Evolutionary conservation across 1,139 yeast species (phyloP).

Genomic region (Yamadazyma taylorii): DNA sequence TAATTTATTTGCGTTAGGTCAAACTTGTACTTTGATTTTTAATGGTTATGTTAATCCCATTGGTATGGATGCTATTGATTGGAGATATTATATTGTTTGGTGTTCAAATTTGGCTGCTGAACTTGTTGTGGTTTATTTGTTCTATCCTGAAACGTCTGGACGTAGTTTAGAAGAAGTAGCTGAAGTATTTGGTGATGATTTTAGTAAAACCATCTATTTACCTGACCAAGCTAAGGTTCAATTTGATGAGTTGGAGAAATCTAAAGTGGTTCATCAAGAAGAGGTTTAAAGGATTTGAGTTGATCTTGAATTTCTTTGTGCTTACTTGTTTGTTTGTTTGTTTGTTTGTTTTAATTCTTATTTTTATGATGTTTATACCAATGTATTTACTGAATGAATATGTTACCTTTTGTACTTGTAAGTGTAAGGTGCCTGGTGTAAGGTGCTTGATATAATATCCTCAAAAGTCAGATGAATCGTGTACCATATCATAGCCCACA

Average conservation of each 20-base stretch:
- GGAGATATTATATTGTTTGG: slow-evolving; percentile 65
- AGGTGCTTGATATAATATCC: too few relatives aligned
- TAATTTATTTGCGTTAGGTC: slow-evolving; percentile 46
- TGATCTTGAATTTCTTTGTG: not conserved
- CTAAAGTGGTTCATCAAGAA: not conserved
- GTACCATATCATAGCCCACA: too few relatives aligned
- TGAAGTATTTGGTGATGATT: slow-evolving; percentile 44
- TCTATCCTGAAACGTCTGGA: slow-evolving; percentile 64
- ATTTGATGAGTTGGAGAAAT: not conserved
- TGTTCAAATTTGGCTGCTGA: slow-evolving; percentile 49
- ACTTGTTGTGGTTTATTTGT: slow-evolving; percentile 54
- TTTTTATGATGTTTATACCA: too few relatives aligned
- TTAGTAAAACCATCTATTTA: slow-evolving; percentile 2
- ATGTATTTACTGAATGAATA: too few relatives aligned
- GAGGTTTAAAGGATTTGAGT: not conserved
- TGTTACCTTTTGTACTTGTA: too few relatives aligned
- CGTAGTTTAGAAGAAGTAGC: slow-evolving; percentile 63
- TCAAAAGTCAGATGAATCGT: too few relatives aligned
- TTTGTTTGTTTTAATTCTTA: too few relatives aligned
- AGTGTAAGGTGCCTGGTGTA: too few relatives aligned
- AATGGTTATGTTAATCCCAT: slow-evolving; percentile 55
- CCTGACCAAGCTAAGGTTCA: slow-evolving; percentile 51
- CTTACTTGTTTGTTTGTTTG: not conserved
- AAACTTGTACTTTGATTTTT: slow-evolving; percentile 23
- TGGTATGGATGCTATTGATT: slow-evolving; percentile 57